Evolutionary conservation across 495 filamentous ascomycete species (phyloP).

Genomic region (Aspergillus heteromorphus): DNA sequence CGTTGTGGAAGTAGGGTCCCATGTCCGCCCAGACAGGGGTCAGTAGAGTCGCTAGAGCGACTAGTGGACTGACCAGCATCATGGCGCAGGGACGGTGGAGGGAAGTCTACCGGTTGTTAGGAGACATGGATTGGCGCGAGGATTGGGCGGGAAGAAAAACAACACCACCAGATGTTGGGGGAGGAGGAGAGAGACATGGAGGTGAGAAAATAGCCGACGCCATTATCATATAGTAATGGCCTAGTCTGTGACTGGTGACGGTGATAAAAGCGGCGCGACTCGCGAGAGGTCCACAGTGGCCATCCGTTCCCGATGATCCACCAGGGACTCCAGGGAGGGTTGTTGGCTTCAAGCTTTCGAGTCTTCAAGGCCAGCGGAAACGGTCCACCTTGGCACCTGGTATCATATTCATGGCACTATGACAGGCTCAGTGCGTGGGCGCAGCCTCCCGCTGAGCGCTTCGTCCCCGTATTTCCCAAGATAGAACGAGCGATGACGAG

Average conservation of each 20-base stretch:
- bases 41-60: conserved; percentile 3
- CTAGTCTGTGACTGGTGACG: background rate
- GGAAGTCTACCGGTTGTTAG: background rate
- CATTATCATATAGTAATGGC: background rate
- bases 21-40: conserved; percentile 1
- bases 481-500: background rate
- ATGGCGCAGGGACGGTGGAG: background rate
- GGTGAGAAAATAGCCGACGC: background rate
- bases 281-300: no score
- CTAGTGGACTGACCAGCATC: conserved; percentile 8
- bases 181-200: background rate
- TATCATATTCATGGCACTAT: no score
- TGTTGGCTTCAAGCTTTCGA: no score
- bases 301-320: no score
- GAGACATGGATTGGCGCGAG: background rate
- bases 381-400: no score
- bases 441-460: no score
- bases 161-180: background rate
- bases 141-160: background rate
- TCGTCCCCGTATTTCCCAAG: background rate
- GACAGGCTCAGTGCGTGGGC: no score
- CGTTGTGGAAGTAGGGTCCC: conserved; percentile 10
- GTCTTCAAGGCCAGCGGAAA: no score
- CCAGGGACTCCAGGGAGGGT: no score
- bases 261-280: no score